Percentiles rank a stretch among this genome's conserved stretches.
These are phyloP conservation scores for Phytophthora boehmeriae DNA, from an alignment of 352 stramenopile genomes.

Conservation along the genomic window DNA sequence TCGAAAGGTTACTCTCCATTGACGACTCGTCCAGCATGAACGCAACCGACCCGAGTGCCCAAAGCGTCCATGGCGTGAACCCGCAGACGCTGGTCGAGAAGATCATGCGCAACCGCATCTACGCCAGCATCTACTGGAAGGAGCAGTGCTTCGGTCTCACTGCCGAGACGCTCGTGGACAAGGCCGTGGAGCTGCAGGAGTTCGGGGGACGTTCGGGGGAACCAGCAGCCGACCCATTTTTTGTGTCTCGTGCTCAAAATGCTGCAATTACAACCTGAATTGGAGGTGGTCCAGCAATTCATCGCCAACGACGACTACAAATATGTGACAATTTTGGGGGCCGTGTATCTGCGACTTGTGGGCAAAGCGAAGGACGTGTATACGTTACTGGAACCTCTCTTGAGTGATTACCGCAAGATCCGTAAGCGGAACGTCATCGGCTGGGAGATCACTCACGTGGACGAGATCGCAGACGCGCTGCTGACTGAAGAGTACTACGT, in stretches of 20 bases:
- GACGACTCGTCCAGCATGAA: slow-evolving; percentile 70
- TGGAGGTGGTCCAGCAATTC: slow-evolving; percentile 94
- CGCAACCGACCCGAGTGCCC: slow-evolving; percentile 90
- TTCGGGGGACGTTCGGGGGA: slow-evolving; percentile 94
- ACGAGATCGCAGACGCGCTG: slow-evolving; percentile 96
- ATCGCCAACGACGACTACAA: slow-evolving; percentile 99
- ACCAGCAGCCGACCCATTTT: slow-evolving; percentile 97
- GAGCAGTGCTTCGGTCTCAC: slow-evolving; percentile 98
- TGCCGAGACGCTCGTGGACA: slow-evolving; percentile 95
- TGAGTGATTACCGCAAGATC: slow-evolving; percentile 96
- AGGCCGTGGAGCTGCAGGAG: slow-evolving; percentile 93
- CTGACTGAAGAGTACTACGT: slow-evolving; percentile 92
- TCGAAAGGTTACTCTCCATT: neutral
- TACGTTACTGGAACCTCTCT: slow-evolving; percentile 94
- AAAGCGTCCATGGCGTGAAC: slow-evolving; percentile 95
- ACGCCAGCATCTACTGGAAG: slow-evolving; percentile 97
- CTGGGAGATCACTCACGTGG: slow-evolving; percentile 95
- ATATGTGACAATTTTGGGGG: slow-evolving; percentile 95
- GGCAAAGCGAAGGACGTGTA: slow-evolving; percentile 93
- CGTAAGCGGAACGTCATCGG: slow-evolving; percentile 83
- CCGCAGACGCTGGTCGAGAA: slow-evolving; percentile 98
- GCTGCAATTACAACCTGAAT: slow-evolving; percentile 97
- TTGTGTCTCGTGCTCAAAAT: slow-evolving; percentile 99
- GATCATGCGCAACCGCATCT: slow-evolving; percentile 98
- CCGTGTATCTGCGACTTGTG: slow-evolving; percentile 97